Conservation (phyloP, 176 grass and related monocot genomes). For the Hsuehochloa calcarea region DNA sequence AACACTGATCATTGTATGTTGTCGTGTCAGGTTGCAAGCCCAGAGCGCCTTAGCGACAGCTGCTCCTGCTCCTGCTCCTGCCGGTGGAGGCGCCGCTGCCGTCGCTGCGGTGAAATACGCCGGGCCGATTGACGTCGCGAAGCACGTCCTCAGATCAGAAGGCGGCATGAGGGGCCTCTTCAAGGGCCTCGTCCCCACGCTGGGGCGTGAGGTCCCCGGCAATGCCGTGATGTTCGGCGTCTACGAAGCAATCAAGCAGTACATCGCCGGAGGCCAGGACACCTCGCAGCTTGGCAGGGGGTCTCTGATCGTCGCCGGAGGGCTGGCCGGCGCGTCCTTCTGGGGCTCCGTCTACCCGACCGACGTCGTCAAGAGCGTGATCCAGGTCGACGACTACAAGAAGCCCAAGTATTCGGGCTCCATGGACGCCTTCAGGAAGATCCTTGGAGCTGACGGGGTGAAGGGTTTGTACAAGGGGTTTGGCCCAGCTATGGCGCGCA, state of each 20-base stretch:
- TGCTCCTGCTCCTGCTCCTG: neutral
- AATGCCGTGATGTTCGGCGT: slow-evolving; percentile 82
- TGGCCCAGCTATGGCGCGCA: slow-evolving; percentile 78
- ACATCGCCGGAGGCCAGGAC: slow-evolving; percentile 52
- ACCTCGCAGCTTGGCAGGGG: slow-evolving; percentile 63
- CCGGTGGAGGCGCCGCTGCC: neutral
- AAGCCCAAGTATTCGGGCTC: slow-evolving; percentile 73
- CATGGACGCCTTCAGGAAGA: slow-evolving; percentile 68
- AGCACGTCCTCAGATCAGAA: slow-evolving; percentile 58
- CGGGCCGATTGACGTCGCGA: slow-evolving; percentile 79
- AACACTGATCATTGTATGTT: neutral
- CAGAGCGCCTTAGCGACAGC: slow-evolving; percentile 53
- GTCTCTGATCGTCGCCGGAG: slow-evolving; percentile 62
- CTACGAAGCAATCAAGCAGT: slow-evolving; percentile 65
- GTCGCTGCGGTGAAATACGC: slow-evolving; percentile 51
- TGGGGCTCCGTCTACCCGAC: slow-evolving; percentile 73
- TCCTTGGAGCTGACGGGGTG: slow-evolving; percentile 59
- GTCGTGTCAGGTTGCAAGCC: slow-evolving; percentile 62
- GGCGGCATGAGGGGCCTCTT: slow-evolving; percentile 61
- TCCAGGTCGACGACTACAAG: slow-evolving; percentile 87
- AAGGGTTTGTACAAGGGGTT: slow-evolving; percentile 85
- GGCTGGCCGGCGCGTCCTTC: slow-evolving; percentile 66
- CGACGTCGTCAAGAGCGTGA: slow-evolving; percentile 78
- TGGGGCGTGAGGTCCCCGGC: slow-evolving; percentile 78
- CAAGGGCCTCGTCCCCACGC: slow-evolving; percentile 63